Percentiles rank a stretch among this genome's conserved stretches.
phyloP scores from a whole-genome alignment of 1,139 yeast genomes.

The Lodderomyces theae region DNA sequence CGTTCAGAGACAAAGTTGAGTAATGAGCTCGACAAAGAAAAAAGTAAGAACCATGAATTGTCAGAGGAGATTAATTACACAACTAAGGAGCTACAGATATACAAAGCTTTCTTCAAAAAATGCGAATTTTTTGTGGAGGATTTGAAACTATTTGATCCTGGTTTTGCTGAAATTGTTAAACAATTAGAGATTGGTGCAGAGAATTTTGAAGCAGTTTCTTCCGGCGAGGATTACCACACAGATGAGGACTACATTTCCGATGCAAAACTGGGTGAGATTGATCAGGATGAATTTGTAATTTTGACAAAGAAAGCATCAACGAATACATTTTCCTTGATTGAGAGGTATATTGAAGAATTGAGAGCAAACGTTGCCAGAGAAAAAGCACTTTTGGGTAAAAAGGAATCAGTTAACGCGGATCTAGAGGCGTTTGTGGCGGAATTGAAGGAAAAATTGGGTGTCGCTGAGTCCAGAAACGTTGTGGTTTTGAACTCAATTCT shows the following conservation, averaged over 20 bases:
- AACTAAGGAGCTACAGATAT: neutral
- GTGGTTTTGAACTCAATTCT: neutral
- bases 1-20: neutral
- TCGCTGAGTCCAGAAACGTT: neutral
- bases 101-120: neutral
- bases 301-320: neutral
- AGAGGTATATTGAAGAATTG: conserved; percentile 1
- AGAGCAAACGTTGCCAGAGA: neutral
- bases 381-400: neutral
- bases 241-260: neutral
- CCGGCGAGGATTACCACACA: neutral
- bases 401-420: neutral
- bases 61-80: neutral
- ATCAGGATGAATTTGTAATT: neutral
- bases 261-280: neutral
- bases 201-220: neutral
- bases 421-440: neutral
- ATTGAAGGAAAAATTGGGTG: neutral
- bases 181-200: neutral
- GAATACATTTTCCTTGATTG: neutral
- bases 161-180: neutral
- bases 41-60: neutral
- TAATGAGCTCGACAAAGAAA: neutral
- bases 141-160: neutral
- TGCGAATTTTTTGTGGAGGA: neutral